phyloP scores from a whole-genome alignment of 2,329 filamentous ascomycete genomes.

The Nigrospora sphaerica region DNA sequence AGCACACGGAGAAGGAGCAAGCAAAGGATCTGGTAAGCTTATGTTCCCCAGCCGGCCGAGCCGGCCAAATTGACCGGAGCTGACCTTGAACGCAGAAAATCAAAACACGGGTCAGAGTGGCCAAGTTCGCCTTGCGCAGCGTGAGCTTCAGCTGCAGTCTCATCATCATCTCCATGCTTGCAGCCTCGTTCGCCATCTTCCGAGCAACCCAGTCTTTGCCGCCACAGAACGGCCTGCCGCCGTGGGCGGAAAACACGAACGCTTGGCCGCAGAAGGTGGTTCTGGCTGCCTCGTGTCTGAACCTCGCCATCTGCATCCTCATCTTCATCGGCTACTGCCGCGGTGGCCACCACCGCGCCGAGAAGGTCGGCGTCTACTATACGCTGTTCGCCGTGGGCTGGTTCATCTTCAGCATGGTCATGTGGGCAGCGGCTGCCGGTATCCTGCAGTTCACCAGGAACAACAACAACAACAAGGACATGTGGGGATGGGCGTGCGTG shows the following conservation, averaged over 20 bases:
- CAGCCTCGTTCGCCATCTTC: conserved; percentile 87
- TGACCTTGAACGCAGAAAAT: conserved; percentile 58
- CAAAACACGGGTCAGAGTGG: conserved; percentile 83
- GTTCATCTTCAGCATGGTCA: conserved; percentile 86
- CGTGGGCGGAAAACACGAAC: conserved; percentile 76
- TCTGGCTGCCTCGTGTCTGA: conserved; percentile 71
- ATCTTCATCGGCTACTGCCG: conserved; percentile 84
- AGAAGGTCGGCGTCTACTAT: conserved; percentile 93
- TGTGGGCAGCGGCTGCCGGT: conserved; percentile 85
- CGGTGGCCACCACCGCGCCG: conserved; percentile 79
- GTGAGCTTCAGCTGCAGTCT: conserved; percentile 96
- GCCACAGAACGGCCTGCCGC: conserved; percentile 68
- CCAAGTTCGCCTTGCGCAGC: conserved; percentile 89
- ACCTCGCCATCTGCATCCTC: conserved; percentile 68
- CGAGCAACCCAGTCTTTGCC: conserved; percentile 74
- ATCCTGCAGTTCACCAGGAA: conserved; percentile 73
- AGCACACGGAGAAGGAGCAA: conserved; percentile 77
- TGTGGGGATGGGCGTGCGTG: conserved; percentile 98
- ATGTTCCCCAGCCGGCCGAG: too few species aligned
- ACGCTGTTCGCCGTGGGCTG: conserved; percentile 87
- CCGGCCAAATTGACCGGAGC: too few species aligned
- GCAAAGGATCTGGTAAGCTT: conserved; percentile 74
- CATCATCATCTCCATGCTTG: conserved; percentile 86
- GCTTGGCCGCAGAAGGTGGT: conserved; percentile 87
- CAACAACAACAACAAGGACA: conserved; percentile 71